These are phyloP conservation scores for Termitomyces eurrhizus DNA, from an alignment of 768 basidiomycete genomes.

Conservation along the genomic window DNA sequence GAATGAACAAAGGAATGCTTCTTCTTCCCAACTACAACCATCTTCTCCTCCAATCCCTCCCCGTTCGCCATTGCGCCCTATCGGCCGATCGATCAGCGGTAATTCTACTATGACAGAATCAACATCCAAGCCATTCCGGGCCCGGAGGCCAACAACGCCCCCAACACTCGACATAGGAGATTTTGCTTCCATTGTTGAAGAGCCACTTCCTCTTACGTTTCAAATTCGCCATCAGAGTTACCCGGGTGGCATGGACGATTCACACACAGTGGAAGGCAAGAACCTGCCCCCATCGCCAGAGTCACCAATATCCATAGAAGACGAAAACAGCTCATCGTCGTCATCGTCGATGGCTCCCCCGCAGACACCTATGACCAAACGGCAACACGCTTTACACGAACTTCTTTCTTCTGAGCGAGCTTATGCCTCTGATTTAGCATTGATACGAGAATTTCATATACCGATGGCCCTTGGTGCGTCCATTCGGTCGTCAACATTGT, in stretches of 20 bases:
- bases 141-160: slow-evolving; percentile 19
- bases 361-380: slow-evolving; percentile 52
- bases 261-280: slow-evolving; percentile 18
- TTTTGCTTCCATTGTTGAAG: slow-evolving; percentile 22
- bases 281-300: slow-evolving; percentile 23
- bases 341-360: slow-evolving; percentile 19
- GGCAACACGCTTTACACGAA: slow-evolving; percentile 74
- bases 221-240: slow-evolving; percentile 27
- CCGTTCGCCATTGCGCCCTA: slow-evolving; percentile 35
- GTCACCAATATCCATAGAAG: slow-evolving; percentile 24
- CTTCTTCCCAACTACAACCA: slow-evolving; percentile 24
- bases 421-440: slow-evolving; percentile 78
- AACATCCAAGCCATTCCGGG: slow-evolving; percentile 8
- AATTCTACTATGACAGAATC: slow-evolving; percentile 12
- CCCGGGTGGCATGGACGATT: slow-evolving; percentile 19
- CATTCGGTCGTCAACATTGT: background rate
- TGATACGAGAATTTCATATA: slow-evolving; percentile 75
- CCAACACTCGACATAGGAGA: slow-evolving; percentile 23
- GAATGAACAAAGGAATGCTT: slow-evolving; percentile 17
- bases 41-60: slow-evolving; percentile 28
- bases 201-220: slow-evolving; percentile 16
- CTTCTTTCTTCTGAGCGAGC: slow-evolving; percentile 76
- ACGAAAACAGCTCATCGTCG: slow-evolving; percentile 20
- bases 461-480: slow-evolving; percentile 70
- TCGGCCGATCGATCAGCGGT: slow-evolving; percentile 23